A percentile compares a stretch with the other conserved stretches of the same genome.
Evolutionary conservation across 345 rosid genomes (phyloP).

Genomic region (Arabis alpina): DNA sequence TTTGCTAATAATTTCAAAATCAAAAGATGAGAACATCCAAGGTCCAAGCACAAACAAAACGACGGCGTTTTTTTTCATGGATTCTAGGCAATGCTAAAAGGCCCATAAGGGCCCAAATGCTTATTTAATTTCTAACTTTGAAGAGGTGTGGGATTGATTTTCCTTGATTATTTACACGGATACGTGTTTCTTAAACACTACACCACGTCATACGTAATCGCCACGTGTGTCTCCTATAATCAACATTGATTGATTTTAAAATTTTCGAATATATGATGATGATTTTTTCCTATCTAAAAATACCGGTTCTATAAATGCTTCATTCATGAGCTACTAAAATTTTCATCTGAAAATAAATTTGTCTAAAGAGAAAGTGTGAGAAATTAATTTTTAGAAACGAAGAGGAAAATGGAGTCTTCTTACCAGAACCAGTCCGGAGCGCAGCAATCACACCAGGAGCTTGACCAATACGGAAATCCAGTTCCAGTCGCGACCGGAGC

Average conservation of each 20-base stretch:
- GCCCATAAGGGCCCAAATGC: slow-evolving; percentile 27
- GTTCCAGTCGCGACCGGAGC: slow-evolving; percentile 32
- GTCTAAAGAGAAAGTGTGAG: not conserved
- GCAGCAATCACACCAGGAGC: slow-evolving; percentile 28
- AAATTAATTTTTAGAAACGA: not conserved
- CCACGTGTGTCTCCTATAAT: slow-evolving; percentile 23
- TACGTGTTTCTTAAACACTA: slow-evolving; percentile 9
- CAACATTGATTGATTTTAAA: not conserved
- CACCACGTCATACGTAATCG: slow-evolving; percentile 15
- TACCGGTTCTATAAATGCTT: not conserved
- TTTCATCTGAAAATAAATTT: not conserved
- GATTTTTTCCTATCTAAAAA: slow-evolving; percentile 6
- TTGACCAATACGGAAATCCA: slow-evolving; percentile 42
- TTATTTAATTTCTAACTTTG: too few relatives aligned
- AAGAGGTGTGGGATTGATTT: not conserved
- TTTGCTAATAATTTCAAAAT: slow-evolving; percentile 26
- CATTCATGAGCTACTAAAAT: not conserved
- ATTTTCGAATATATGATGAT: not conserved
- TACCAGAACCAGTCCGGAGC: slow-evolving; percentile 44
- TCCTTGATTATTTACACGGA: not conserved
- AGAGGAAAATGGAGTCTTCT: slow-evolving; percentile 35
- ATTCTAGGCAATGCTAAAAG: not conserved
- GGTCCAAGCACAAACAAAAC: not conserved
- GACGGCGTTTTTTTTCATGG: slow-evolving; percentile 2
- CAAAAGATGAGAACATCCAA: slow-evolving; percentile 12